Evolutionary conservation across 352 stramenopile species (phyloP), one percentile per base, ranked within the genome.

Genomic region (Aphanomyces invadans): DNA sequence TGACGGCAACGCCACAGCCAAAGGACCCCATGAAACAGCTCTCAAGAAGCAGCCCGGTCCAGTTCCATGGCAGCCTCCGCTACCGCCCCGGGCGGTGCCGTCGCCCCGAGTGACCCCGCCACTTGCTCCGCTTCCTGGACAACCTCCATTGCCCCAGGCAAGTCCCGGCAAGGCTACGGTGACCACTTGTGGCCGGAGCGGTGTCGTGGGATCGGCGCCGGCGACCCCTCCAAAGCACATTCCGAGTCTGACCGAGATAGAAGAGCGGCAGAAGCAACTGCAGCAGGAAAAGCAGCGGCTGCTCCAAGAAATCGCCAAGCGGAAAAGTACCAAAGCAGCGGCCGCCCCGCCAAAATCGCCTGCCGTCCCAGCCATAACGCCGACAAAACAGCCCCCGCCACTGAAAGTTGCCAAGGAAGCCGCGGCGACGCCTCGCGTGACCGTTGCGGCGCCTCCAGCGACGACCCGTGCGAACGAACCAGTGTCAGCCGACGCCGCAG

Each of bases 301-400:
- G 29, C 67, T 93, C 12, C 73, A 84, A 33, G 42, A 75, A 25
- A 92, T 92, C 51, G 76, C 80, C 11, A 71, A 73, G 32, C 78
- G 65, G 7, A 62, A 54, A 15, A 62, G 28, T 54, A 31, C 32
- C 53, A n/a, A 23, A 15, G 53, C 15, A 12, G 53, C 32, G 26
- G 1, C 51, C 51, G 31, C 51, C 31, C 12, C 17, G 26, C 51
- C 17, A 21, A 3, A 2, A 32, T 45, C 53, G 53, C 32, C 9
- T 61, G 17, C 44, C 9, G 32, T 31, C 2, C 53, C 53, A 61
- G n/a, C 17, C 17, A 44, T 25, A 23, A 21, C n/a, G 15, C 9
- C 53, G 53, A 29, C 38, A 68, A 75, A 12, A 61, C 79, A n/a
- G 33, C 68, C 87, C 12, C 65, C 84, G 44, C 68, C 49, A 32